phyloP scores from a whole-genome alignment of 257 asterid species.

The Gentiana macrophylla region DNA sequence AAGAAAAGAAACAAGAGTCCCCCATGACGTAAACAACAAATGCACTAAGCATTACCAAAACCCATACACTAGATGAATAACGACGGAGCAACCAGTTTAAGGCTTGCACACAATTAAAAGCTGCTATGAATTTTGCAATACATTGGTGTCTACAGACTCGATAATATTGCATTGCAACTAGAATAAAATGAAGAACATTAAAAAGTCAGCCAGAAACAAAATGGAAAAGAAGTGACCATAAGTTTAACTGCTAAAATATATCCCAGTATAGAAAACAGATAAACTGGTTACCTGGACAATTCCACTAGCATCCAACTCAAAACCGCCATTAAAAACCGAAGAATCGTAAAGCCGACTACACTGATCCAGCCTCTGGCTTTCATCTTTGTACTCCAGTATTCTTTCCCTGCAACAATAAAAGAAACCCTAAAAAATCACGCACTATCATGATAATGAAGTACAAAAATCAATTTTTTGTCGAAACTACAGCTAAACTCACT shows the following conservation, averaged over 20 bases:
- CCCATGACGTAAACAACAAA: too few species aligned
- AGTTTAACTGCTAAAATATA: background rate
- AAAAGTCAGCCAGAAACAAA: too few species aligned
- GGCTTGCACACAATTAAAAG: too few species aligned
- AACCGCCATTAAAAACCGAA: constrained; percentile 61
- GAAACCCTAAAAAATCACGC: constrained; percentile 4
- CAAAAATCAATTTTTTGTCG: background rate
- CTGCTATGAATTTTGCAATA: too few species aligned
- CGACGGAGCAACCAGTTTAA: too few species aligned
- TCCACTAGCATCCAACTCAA: constrained; percentile 83
- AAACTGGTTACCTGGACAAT: constrained; percentile 48
- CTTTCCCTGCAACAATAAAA: constrained; percentile 52
- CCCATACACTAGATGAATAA: too few species aligned
- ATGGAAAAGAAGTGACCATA: too few species aligned
- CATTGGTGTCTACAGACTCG: too few species aligned
- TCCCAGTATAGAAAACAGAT: background rate
- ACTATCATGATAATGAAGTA: background rate
- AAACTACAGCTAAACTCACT: constrained; percentile 24
- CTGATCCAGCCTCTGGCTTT: constrained; percentile 86
- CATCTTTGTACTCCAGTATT: constrained; percentile 79
- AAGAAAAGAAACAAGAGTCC: too few species aligned
- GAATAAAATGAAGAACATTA: too few species aligned
- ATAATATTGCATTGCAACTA: too few species aligned
- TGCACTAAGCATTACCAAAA: too few species aligned
- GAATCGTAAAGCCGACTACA: constrained; percentile 87